Conservation (phyloP, 2,329 filamentous ascomycete species). For the Paraphaeosphaeria sporulosa region DNA sequence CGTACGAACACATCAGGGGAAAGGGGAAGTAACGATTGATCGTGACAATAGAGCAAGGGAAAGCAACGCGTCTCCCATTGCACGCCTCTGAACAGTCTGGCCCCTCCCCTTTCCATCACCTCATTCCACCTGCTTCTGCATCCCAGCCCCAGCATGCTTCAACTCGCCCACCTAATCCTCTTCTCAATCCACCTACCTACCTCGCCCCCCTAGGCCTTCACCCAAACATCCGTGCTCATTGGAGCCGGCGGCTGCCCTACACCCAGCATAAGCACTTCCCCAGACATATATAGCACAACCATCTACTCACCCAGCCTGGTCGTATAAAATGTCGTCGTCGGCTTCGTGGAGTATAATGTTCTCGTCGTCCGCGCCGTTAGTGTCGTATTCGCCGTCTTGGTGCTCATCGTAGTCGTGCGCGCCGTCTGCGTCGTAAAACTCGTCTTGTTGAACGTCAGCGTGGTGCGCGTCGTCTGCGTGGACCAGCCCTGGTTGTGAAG, state of each 20-base stretch:
- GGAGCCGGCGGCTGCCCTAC: neutral
- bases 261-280: neutral
- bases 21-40: neutral
- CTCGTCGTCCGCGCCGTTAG: neutral
- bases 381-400: neutral
- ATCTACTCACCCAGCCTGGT: neutral
- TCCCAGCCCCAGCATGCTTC: neutral
- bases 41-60: neutral
- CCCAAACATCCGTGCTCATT: too few relatives aligned
- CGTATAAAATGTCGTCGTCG: conserved; percentile 1
- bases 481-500: neutral
- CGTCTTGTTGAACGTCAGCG: neutral
- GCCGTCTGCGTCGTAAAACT: neutral
- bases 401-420: neutral
- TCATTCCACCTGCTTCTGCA: neutral
- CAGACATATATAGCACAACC: neutral
- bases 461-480: neutral
- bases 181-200: too few relatives aligned
- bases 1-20: too few relatives aligned
- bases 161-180: too few relatives aligned
- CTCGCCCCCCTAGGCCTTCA: too few relatives aligned
- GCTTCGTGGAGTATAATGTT: neutral
- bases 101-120: neutral
- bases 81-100: neutral
- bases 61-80: neutral